These are phyloP conservation scores for Psilocybe azurescens DNA, from an alignment of 768 basidiomycete genomes.

Conservation along the genomic window DNA sequence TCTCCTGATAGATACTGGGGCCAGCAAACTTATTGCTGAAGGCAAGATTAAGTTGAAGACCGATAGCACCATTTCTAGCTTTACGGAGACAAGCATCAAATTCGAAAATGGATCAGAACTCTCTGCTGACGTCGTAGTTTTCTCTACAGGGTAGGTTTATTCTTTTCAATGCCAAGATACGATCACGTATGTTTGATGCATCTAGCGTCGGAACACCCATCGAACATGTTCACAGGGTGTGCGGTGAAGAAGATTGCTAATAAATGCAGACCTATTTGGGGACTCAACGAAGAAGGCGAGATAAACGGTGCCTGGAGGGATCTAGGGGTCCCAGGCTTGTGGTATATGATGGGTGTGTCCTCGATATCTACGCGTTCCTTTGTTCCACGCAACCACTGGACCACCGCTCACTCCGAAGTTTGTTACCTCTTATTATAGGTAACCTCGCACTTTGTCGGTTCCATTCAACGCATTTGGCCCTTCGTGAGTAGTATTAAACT, in stretches of 20 bases:
- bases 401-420: too few species aligned
- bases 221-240: constrained; percentile 32
- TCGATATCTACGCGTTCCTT: not conserved
- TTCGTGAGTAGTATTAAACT: constrained; percentile 55
- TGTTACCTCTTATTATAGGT: constrained; percentile 30
- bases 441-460: constrained; percentile 68
- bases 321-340: constrained; percentile 56
- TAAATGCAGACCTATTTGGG: constrained; percentile 54
- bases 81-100: constrained; percentile 47
- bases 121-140: constrained; percentile 59
- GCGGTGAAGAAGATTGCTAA: constrained; percentile 30
- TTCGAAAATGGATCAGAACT: constrained; percentile 56
- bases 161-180: not conserved
- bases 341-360: constrained; percentile 54
- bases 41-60: constrained; percentile 78
- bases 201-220: constrained; percentile 51
- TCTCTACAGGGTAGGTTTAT: constrained; percentile 57
- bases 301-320: constrained; percentile 42
- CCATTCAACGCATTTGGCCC: constrained; percentile 69
- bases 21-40: constrained; percentile 62
- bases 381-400: too few species aligned
- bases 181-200: not conserved
- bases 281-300: constrained; percentile 70
- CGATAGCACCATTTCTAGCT: constrained; percentile 51
- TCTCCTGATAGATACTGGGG: constrained; percentile 53